Evolutionary conservation across 495 filamentous ascomycete genomes (phyloP), one percentile per base, ranked within the genome.

Genomic region (Pseudevernia furfuracea): DNA sequence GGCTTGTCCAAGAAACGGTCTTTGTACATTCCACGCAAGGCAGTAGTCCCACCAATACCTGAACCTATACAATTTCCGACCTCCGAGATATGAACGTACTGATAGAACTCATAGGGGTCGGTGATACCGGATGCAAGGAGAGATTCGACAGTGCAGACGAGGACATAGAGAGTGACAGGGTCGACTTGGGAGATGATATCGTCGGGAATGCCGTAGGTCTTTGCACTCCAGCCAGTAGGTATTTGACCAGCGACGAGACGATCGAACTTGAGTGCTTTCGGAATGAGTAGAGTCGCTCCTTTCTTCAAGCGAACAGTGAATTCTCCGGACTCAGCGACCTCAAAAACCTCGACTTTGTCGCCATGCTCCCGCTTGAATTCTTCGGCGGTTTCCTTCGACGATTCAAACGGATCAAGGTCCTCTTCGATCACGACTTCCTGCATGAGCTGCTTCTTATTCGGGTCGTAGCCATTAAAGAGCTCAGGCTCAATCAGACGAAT

Each of bases 51-150:
- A 81, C 94, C 94, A 75, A 97, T 92, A 78, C 94, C 94, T 15
- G 95, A 97, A 73, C 94, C 94, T 67, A 99, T 84, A 75, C 95
- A 97, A 81, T 99, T 99, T 74, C 95, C 94, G 49, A 99, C 89
- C 73, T 99, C 89, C 3, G 95, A 97, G 59, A 99, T 84, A 74
- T 99, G 94, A 63, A 99, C 94, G 71, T 99, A 97, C 79, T 97
- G 91, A 83, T 99, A 99, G 78, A 99, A 97, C 76, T 99, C 94
- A 71, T 97, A 99, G 30, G 94, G 95, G 74, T 99, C 95, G n/a
- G 92, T 97, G 74, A 99, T 92, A 86, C 94, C 94, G 59, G 92
- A 85, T 0, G 91, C 85, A 46, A 97, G 82, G 58, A 99, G 85
- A 15, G 93, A 82, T 75, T 99, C 95, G 7, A 88, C 91, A 39